phyloP scores from a whole-genome alignment of 176 grass and related monocot genomes.

The Aegilops sharonensis region DNA sequence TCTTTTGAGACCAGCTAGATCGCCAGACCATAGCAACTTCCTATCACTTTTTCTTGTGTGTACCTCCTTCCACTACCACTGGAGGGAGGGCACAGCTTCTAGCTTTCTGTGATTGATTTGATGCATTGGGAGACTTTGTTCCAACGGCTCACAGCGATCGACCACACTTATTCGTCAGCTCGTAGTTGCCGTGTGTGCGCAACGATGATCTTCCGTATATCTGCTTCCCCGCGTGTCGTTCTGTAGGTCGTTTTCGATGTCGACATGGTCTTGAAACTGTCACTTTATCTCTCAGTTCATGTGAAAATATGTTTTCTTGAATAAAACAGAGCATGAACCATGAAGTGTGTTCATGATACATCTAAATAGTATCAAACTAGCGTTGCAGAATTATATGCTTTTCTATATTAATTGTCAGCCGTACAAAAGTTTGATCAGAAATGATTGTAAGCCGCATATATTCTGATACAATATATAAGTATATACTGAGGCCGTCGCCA shows the following conservation, averaged over 20 bases:
- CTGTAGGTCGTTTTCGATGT: not conserved
- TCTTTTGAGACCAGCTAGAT: conserved; percentile 35
- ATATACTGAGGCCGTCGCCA: not conserved
- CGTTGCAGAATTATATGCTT: not conserved
- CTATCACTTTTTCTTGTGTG: not conserved
- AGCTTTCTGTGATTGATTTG: conserved; percentile 10
- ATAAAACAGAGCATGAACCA: not conserved
- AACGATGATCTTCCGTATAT: not conserved
- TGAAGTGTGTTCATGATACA: not conserved
- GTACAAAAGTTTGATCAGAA: not conserved
- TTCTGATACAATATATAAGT: too few species aligned
- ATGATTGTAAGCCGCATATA: not conserved
- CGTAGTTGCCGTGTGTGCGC: not conserved
- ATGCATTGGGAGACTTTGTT: conserved; percentile 11
- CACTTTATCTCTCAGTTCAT: not conserved
- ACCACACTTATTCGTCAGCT: not conserved
- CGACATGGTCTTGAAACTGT: not conserved
- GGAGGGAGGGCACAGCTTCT: conserved; percentile 17
- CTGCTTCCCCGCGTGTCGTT: not conserved
- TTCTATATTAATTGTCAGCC: not conserved
- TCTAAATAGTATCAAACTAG: not conserved
- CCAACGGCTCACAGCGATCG: not conserved
- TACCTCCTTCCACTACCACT: conserved; percentile 35
- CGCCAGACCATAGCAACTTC: not conserved
- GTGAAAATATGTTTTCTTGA: not conserved